Evolutionary conservation across 2,329 filamentous ascomycete genomes (phyloP).

Genomic region (Apiospora marii): DNA sequence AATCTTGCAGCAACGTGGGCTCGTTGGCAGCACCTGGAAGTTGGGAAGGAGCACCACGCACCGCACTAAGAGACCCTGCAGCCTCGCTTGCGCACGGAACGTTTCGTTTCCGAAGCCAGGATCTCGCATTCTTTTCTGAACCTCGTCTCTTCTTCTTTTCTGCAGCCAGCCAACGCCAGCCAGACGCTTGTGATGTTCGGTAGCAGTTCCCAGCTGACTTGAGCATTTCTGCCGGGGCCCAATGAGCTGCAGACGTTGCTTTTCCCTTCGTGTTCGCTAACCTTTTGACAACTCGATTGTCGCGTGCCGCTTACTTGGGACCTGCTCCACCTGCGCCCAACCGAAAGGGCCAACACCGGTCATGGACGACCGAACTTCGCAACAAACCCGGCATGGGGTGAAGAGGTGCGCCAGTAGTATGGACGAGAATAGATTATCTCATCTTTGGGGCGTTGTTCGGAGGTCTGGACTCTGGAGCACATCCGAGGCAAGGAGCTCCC

Average conservation of each 20-base stretch:
- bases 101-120: conserved; percentile 22
- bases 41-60: not conserved
- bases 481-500: conserved; percentile 7
- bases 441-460: not conserved
- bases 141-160: not conserved
- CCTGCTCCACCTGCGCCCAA: not conserved
- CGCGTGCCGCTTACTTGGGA: conserved; percentile 10
- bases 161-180: not conserved
- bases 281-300: not conserved
- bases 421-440: conserved; percentile 2
- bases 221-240: not conserved
- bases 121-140: conserved; percentile 1
- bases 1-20: not conserved
- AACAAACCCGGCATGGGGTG: not conserved
- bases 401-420: not conserved
- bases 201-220: not conserved
- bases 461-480: conserved; percentile 5
- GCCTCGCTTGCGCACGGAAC: conserved; percentile 23
- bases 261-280: conserved; percentile 5
- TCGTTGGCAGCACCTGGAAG: not conserved
- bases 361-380: not conserved
- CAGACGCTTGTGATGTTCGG: not conserved
- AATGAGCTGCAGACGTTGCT: not conserved
- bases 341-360: not conserved
- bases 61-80: conserved; percentile 4